Percentiles rank a stretch among this genome's conserved stretches.
phyloP scores from a whole-genome alignment of 1,284 basidiomycete species.

The Ustilago curta region DNA sequence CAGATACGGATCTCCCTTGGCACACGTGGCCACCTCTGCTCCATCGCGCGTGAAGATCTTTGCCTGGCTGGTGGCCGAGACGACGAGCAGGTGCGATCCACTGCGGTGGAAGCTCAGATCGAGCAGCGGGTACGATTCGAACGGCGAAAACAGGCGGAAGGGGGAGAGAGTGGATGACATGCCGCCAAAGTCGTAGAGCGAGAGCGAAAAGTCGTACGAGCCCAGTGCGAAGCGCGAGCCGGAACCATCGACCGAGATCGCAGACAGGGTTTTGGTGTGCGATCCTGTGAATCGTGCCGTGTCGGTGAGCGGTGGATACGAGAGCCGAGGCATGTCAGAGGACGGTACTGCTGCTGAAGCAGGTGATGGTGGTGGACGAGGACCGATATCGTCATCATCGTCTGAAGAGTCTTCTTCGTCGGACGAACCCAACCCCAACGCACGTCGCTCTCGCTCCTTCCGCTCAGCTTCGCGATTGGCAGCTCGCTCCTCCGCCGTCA shows the following conservation, averaged over 20 bases:
- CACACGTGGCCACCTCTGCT: constrained; percentile 69
- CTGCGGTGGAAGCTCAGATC: constrained; percentile 53
- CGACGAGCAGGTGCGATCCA: constrained; percentile 57
- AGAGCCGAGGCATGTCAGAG: not conserved
- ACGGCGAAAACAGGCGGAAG: constrained; percentile 94
- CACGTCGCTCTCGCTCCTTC: constrained; percentile 20
- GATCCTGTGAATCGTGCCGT: constrained; percentile 78
- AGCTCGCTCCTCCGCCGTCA: constrained; percentile 56
- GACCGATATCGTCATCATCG: constrained; percentile 28
- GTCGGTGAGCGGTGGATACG: constrained; percentile 23
- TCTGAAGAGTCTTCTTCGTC: constrained; percentile 35
- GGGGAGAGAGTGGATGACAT: constrained; percentile 88
- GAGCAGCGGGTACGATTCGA: constrained; percentile 78
- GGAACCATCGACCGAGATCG: constrained; percentile 88
- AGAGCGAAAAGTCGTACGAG: constrained; percentile 95
- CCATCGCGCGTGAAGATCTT: constrained; percentile 79
- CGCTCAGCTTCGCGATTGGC: constrained; percentile 33
- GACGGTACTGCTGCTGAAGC: not conserved
- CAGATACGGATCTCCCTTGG: constrained; percentile 97
- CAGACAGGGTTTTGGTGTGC: constrained; percentile 91
- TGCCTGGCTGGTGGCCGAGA: constrained; percentile 88
- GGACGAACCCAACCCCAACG: constrained; percentile 12
- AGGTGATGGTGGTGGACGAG: constrained; percentile 19
- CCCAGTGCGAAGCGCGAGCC: constrained; percentile 91
- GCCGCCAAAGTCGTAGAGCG: constrained; percentile 99